Conservation (phyloP, 805 yeast species). For the Spathaspora hagerdaliae region DNA sequence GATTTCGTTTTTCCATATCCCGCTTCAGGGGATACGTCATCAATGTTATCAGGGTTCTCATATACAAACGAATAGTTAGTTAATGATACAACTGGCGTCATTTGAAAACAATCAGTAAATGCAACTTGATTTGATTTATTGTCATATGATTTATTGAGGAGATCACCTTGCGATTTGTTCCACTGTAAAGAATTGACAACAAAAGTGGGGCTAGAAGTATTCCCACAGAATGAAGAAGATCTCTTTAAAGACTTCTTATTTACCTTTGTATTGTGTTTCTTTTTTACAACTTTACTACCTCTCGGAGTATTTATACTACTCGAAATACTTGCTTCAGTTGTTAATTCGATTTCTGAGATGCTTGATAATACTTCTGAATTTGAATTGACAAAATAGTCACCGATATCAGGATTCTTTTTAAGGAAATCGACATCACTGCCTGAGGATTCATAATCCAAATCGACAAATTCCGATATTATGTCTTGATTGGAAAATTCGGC, state of each 20-base stretch:
- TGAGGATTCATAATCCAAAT: constrained; percentile 5
- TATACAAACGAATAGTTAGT: constrained; percentile 18
- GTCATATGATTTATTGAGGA: neutral
- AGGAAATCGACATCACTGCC: neutral
- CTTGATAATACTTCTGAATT: no score
- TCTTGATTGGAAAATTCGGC: no score
- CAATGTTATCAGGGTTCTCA: constrained; percentile 10
- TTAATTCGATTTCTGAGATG: no score
- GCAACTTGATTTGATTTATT: constrained; percentile 6
- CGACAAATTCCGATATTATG: constrained; percentile 8
- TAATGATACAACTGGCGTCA: constrained; percentile 12
- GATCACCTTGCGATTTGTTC: constrained; percentile 4
- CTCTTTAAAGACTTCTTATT: constrained; percentile 9
- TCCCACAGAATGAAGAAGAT: constrained; percentile 10
- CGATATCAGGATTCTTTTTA: neutral
- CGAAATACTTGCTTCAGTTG: no score
- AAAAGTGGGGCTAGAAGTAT: constrained; percentile 1
- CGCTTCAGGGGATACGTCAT: constrained; percentile 9
- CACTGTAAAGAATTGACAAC: constrained; percentile 6
- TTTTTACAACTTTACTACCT: neutral
- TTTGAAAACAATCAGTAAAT: constrained; percentile 9
- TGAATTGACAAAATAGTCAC: neutral
- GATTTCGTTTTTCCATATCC: neutral
- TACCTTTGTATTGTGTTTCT: constrained; percentile 3
- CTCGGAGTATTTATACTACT: no score